Evolutionary conservation across 495 filamentous ascomycete genomes (phyloP).

Genomic region (Xylaria scruposa): DNA sequence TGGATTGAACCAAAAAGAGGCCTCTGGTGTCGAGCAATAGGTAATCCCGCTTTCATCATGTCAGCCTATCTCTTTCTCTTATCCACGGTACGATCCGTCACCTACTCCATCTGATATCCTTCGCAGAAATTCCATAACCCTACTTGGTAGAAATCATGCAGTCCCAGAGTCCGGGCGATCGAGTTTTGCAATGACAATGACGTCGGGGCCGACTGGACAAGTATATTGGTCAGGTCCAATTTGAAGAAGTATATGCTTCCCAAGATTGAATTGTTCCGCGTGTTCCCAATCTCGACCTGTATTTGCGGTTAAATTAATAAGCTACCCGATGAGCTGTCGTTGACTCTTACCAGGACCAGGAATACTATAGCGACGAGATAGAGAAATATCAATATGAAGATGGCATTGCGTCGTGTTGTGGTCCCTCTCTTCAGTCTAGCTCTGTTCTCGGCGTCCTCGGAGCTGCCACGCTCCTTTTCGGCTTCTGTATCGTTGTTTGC

Average conservation of each 20-base stretch:
- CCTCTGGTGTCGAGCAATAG: constrained; percentile 68
- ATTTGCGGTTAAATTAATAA: constrained; percentile 17
- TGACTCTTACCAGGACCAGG: constrained; percentile 66
- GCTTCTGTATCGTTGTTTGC: constrained; percentile 28
- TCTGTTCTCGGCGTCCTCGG: constrained; percentile 25
- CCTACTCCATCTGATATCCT: constrained; percentile 69
- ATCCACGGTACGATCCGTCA: not conserved
- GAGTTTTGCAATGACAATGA: constrained; percentile 76
- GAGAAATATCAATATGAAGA: constrained; percentile 67
- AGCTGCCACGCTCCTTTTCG: constrained; percentile 29
- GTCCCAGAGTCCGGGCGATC: constrained; percentile 84
- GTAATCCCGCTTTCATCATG: constrained; percentile 66
- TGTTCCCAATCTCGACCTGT: constrained; percentile 73
- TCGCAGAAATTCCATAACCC: constrained; percentile 91
- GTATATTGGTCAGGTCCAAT: constrained; percentile 82
- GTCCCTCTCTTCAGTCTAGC: constrained; percentile 59
- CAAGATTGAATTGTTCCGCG: constrained; percentile 63
- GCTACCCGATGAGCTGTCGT: not conserved
- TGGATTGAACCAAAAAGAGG: constrained; percentile 89
- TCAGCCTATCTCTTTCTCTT: constrained; percentile 22
- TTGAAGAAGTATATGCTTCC: constrained; percentile 80
- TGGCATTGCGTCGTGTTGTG: constrained; percentile 58
- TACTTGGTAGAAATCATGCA: constrained; percentile 94
- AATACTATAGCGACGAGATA: constrained; percentile 80
- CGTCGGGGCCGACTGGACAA: constrained; percentile 77